phyloP scores from a whole-genome alignment of 1,284 basidiomycete genomes.

The Macrocystidia cucumis region DNA sequence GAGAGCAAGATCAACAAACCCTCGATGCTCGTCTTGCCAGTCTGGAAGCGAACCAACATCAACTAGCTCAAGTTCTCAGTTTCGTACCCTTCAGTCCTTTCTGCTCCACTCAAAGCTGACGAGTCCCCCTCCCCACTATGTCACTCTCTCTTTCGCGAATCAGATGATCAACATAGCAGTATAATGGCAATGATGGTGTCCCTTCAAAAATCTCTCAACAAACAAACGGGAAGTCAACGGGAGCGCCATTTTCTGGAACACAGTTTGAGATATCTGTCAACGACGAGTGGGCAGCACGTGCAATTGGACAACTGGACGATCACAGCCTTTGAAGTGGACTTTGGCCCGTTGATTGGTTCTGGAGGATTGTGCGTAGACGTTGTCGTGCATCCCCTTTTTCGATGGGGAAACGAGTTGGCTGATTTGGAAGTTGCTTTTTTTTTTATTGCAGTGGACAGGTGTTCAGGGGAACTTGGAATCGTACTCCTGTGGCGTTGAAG shows the following conservation, averaged over 20 bases:
- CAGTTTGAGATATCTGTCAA: background rate
- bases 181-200: constrained; percentile 16
- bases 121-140: too few species aligned
- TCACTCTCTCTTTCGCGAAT: too few species aligned
- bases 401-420: background rate
- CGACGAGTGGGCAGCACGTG: background rate
- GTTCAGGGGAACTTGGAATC: constrained; percentile 17
- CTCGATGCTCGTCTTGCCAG: constrained; percentile 7
- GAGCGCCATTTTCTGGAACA: constrained; percentile 7
- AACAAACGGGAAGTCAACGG: constrained; percentile 6
- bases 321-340: constrained; percentile 9
- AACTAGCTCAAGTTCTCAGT: constrained; percentile 10
- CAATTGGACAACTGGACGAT: constrained; percentile 9
- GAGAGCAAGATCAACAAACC: constrained; percentile 8
- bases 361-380: constrained; percentile 6
- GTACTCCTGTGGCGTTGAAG: constrained; percentile 19
- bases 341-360: constrained; percentile 7
- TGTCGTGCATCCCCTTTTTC: background rate
- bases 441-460: constrained; percentile 15
- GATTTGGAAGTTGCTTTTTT: background rate
- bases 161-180: constrained; percentile 12
- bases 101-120: background rate
- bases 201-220: constrained; percentile 11
- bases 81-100: background rate
- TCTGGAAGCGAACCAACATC: constrained; percentile 10